Conservation (phyloP, 768 basidiomycete genomes). For the Trametes elegans region DNA sequence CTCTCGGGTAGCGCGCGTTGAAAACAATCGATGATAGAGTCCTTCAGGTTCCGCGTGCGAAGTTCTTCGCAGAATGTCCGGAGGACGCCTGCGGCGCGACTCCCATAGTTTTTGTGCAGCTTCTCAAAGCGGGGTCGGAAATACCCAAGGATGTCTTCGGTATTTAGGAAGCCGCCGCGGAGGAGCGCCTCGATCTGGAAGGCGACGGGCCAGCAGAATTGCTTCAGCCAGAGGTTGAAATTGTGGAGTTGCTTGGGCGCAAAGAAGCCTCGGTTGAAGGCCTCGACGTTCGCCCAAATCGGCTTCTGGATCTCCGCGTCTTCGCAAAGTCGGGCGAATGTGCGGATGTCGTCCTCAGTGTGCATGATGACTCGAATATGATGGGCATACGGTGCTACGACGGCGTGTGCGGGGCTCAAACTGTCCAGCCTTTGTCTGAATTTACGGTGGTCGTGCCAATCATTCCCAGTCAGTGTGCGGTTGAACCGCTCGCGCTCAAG, state of each 20-base stretch:
- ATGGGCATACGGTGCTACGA: slow-evolving; percentile 67
- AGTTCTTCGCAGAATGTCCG: slow-evolving; percentile 53
- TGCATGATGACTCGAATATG: slow-evolving; percentile 65
- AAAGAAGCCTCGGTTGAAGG: slow-evolving; percentile 52
- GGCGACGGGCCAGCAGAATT: slow-evolving; percentile 61
- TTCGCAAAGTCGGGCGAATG: slow-evolving; percentile 54
- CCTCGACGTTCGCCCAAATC: slow-evolving; percentile 42
- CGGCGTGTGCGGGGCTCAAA: slow-evolving; percentile 55
- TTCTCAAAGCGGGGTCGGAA: slow-evolving; percentile 44
- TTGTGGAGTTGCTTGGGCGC: slow-evolving; percentile 42
- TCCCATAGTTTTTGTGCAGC: slow-evolving; percentile 33
- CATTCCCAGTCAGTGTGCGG: slow-evolving; percentile 44
- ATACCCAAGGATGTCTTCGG: slow-evolving; percentile 47
- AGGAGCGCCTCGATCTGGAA: slow-evolving; percentile 78
- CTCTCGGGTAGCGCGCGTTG: slow-evolving; percentile 30
- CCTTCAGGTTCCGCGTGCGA: slow-evolving; percentile 40
- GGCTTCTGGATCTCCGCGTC: slow-evolving; percentile 43
- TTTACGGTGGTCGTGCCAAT: slow-evolving; percentile 39
- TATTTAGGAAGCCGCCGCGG: slow-evolving; percentile 59
- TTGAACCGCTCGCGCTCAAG: slow-evolving; percentile 62
- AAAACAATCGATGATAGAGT: slow-evolving; percentile 46
- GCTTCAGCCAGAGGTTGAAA: slow-evolving; percentile 42
- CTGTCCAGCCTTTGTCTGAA: slow-evolving; percentile 58
- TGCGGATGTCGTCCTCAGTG: slow-evolving; percentile 46
- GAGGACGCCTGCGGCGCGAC: slow-evolving; percentile 47